Percentiles rank a stretch among this genome's conserved stretches.
Conservation (phyloP, 352 stramenopile genomes). For the Globisporangium uncinulatum region DNA sequence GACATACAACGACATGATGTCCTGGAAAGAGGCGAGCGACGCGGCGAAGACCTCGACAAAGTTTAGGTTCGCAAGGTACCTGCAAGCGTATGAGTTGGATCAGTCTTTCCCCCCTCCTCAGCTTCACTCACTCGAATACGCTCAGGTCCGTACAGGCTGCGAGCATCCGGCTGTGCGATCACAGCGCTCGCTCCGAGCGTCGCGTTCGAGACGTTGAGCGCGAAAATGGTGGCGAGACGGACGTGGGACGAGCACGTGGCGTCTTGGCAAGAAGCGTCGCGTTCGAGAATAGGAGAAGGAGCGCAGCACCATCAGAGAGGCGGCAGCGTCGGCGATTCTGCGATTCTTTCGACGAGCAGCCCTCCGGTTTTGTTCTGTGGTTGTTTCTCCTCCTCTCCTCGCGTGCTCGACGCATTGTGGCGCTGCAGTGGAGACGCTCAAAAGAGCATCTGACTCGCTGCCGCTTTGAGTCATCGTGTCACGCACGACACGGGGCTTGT, state of each 20-base stretch:
- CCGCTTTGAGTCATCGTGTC: too few species aligned
- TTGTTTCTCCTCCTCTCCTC: too few species aligned
- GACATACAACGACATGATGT: constrained; percentile 14
- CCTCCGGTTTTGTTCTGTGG: too few species aligned
- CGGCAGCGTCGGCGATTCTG: too few species aligned
- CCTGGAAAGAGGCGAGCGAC: constrained; percentile 16
- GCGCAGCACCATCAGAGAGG: not conserved
- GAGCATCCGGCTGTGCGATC: constrained; percentile 13
- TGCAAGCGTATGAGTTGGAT: not conserved
- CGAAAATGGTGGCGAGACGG: constrained; percentile 6
- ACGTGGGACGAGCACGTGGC: too few species aligned
- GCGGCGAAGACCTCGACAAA: constrained; percentile 15
- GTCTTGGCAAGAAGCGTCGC: not conserved
- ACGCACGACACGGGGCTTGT: too few species aligned
- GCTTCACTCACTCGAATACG: too few species aligned
- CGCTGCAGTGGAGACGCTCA: too few species aligned
- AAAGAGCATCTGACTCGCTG: too few species aligned
- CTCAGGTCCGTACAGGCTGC: constrained; percentile 4
- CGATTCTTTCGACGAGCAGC: too few species aligned
- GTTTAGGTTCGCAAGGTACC: constrained; percentile 15
- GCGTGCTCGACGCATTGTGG: too few species aligned
- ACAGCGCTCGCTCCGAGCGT: constrained; percentile 14
- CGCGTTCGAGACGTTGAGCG: constrained; percentile 11
- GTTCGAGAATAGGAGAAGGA: not conserved
- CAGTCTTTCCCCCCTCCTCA: not conserved